These are phyloP conservation scores for Lachancea waltii DNA, from an alignment of 805 yeast species.

Conservation along the genomic window DNA sequence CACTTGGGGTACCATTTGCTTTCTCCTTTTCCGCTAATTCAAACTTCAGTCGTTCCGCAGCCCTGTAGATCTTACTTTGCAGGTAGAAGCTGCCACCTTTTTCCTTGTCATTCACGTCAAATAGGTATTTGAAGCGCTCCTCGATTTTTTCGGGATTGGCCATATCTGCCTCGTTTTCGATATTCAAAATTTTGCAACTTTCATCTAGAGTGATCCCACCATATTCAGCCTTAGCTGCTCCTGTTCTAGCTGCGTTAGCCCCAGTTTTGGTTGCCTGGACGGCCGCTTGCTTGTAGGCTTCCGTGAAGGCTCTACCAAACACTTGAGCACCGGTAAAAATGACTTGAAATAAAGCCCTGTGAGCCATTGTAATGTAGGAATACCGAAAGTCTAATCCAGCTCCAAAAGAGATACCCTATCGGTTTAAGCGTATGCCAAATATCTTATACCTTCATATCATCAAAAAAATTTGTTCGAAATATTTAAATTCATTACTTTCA, in stretches of 20 bases:
- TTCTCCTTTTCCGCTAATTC: slow-evolving; percentile 43
- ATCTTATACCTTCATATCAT: neutral
- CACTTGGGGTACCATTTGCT: neutral
- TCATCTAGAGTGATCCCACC: slow-evolving; percentile 84
- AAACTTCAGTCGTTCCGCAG: slow-evolving; percentile 81
- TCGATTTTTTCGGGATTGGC: slow-evolving; percentile 49
- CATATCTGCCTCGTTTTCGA: slow-evolving; percentile 53
- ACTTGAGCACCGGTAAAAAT: slow-evolving; percentile 92
- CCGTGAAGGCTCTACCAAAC: slow-evolving; percentile 92
- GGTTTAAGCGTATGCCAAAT: too few relatives aligned
- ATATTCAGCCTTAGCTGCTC: slow-evolving; percentile 37
- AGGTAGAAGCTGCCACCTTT: slow-evolving; percentile 94
- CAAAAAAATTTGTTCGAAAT: neutral
- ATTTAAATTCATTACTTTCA: neutral
- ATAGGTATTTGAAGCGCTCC: slow-evolving; percentile 71
- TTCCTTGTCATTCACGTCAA: slow-evolving; percentile 84
- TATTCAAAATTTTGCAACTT: slow-evolving; percentile 82
- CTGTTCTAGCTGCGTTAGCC: slow-evolving; percentile 40
- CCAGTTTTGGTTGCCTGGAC: slow-evolving; percentile 79
- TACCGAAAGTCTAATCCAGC: neutral
- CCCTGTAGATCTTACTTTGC: slow-evolving; percentile 89
- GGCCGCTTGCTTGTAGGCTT: slow-evolving; percentile 95
- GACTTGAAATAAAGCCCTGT: slow-evolving; percentile 83
- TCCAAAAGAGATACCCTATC: too few relatives aligned
- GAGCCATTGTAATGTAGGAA: slow-evolving; percentile 50